phyloP scores from a whole-genome alignment of 2,329 filamentous ascomycete genomes.

The Sphaceloma murrayae region DNA sequence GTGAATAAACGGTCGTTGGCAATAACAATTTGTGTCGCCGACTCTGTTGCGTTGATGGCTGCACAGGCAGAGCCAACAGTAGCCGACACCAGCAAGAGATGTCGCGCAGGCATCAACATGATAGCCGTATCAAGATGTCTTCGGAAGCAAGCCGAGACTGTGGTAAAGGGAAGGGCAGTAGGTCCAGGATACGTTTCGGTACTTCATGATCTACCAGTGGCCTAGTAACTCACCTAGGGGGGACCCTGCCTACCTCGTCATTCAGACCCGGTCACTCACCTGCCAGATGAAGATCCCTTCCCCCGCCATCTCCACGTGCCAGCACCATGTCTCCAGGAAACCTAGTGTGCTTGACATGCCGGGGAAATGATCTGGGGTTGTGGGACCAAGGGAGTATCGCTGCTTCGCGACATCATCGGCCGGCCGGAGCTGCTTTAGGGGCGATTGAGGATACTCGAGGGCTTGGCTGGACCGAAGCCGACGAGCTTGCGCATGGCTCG shows the following conservation, averaged over 20 bases:
- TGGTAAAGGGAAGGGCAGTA: no score
- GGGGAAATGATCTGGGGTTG: background rate
- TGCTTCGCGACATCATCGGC: background rate
- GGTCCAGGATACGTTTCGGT: no score
- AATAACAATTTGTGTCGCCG: conserved; percentile 29
- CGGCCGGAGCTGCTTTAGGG: background rate
- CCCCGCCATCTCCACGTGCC: background rate
- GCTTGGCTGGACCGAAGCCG: background rate
- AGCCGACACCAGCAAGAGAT: background rate
- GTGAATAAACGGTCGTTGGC: conserved; percentile 39
- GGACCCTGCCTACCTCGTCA: background rate
- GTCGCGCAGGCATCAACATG: background rate
- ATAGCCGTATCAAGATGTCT: no score
- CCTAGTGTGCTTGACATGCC: background rate
- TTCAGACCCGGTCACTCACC: background rate
- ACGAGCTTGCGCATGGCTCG: background rate
- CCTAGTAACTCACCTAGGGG: background rate
- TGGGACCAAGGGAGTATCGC: background rate
- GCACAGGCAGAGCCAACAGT: background rate
- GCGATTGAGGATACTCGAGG: background rate
- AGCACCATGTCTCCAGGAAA: background rate
- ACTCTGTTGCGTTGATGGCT: conserved; percentile 26
- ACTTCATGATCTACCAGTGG: background rate
- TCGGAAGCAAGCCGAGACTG: no score
- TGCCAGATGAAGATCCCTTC: background rate